A percentile compares a stretch with the other conserved stretches of the same genome.
Evolutionary conservation across 2,329 filamentous ascomycete species (phyloP).

Genomic region (Ceratocystis cubensis): DNA sequence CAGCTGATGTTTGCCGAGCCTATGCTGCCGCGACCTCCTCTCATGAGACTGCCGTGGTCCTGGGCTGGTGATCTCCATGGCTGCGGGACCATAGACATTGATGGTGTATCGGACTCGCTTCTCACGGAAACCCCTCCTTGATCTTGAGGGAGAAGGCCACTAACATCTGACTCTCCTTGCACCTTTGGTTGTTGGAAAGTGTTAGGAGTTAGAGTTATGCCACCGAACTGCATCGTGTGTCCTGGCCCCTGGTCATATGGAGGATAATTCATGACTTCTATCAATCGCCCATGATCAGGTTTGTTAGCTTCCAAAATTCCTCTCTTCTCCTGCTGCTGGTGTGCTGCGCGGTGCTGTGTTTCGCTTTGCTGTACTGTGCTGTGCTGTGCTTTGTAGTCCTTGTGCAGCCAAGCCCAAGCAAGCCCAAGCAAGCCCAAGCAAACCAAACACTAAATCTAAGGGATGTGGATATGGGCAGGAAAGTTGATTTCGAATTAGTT

Average conservation of each 20-base stretch:
- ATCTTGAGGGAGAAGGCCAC: constrained; percentile 3
- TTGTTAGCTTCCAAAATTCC: constrained; percentile 1
- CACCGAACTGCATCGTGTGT: neutral
- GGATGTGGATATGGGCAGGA: neutral
- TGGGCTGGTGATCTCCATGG: constrained; percentile 8
- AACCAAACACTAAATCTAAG: neutral
- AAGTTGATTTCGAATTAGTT: neutral
- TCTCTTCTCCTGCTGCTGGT: neutral
- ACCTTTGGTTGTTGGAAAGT: constrained; percentile 10
- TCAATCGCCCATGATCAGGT: neutral
- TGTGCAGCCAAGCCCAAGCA: no score
- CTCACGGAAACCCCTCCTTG: neutral
- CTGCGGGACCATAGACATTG: constrained; percentile 1
- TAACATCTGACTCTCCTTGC: neutral
- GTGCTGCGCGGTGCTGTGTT: no score
- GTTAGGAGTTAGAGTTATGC: neutral
- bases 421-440: no score
- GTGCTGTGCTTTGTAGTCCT: no score
- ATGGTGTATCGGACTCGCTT: neutral
- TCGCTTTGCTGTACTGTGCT: no score
- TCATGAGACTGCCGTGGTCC: neutral
- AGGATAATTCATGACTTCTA: constrained; percentile 14
- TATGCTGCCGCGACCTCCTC: constrained; percentile 6
- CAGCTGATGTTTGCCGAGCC: constrained; percentile 12
- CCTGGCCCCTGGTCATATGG: constrained; percentile 8